Conservation (phyloP, 148 eudicot genomes). For the Dianthus caryophyllus region DNA sequence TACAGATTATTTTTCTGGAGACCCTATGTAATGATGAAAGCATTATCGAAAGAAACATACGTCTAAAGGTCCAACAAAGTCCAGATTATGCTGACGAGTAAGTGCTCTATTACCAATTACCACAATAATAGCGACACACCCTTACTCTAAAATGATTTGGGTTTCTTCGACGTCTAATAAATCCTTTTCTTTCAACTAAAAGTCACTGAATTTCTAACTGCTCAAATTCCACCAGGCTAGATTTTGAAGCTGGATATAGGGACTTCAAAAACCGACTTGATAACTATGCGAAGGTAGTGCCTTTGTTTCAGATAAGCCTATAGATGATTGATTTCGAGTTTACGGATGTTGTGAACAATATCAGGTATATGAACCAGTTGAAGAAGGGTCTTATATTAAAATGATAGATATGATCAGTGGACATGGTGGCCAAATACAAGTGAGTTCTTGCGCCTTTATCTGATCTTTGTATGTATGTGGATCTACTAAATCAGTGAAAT, state of each 20-base stretch:
- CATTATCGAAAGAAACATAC: conserved; percentile 94
- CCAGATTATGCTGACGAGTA: conserved; percentile 99
- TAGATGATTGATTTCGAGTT: conserved; percentile 3
- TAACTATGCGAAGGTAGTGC: conserved; percentile 77
- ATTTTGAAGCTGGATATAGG: conserved; percentile 92
- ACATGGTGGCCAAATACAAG: conserved; percentile 97
- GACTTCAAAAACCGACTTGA: conserved; percentile 87
- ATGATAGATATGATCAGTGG: conserved; percentile 97
- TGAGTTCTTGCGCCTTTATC: conserved; percentile 26
- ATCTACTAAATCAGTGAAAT: neutral
- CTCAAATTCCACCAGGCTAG: conserved; percentile 55
- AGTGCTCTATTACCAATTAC: conserved; percentile 22
- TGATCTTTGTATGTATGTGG: neutral
- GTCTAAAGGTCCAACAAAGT: conserved; percentile 97
- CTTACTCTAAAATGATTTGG: too few species aligned
- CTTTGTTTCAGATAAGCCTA: conserved; percentile 11
- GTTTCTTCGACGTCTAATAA: too few species aligned
- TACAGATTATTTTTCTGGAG: conserved; percentile 91
- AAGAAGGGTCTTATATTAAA: conserved; percentile 97
- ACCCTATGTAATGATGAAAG: conserved; percentile 71
- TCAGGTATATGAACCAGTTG: conserved; percentile 93
- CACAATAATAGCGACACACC: too few species aligned
- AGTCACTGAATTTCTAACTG: too few species aligned
- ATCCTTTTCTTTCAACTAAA: conserved; percentile 13
- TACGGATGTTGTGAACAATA: conserved; percentile 15